These are phyloP conservation scores for Poa annua DNA, from an alignment of 176 grass and related monocot species.

Conservation along the genomic window DNA sequence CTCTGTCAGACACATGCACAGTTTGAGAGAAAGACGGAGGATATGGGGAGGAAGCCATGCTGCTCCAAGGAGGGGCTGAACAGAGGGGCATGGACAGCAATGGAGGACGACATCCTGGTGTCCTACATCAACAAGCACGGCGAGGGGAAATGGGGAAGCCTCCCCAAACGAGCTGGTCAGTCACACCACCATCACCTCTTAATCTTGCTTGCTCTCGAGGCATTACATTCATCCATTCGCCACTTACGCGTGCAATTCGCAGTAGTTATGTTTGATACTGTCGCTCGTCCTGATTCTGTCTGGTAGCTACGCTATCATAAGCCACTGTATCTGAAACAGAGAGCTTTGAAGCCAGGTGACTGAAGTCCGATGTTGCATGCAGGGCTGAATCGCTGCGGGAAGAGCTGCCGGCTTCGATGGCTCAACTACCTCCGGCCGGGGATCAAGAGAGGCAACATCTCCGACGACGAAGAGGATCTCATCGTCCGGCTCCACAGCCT, in stretches of 20 bases:
- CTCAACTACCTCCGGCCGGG: conserved; percentile 84
- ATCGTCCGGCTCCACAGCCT: conserved; percentile 77
- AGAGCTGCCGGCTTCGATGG: conserved; percentile 89
- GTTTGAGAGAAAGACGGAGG: not conserved
- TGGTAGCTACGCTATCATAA: not conserved
- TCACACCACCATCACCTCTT: not conserved
- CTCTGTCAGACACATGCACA: conserved; percentile 1
- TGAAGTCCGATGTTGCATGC: conserved; percentile 20
- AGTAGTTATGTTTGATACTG: not conserved
- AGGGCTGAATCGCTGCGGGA: conserved; percentile 87
- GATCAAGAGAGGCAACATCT: conserved; percentile 83
- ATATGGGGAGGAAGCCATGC: conserved; percentile 60
- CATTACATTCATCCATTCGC: not conserved
- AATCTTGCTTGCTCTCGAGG: not conserved
- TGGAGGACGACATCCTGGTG: conserved; percentile 54
- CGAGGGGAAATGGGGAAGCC: conserved; percentile 57
- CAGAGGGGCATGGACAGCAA: conserved; percentile 63
- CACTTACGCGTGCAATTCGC: not conserved
- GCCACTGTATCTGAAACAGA: not conserved
- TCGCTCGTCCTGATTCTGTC: not conserved
- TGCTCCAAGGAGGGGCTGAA: conserved; percentile 60
- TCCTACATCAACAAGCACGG: conserved; percentile 59
- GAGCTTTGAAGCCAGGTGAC: not conserved
- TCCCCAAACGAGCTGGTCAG: conserved; percentile 57
- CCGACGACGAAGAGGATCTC: conserved; percentile 70